A percentile compares a stretch with the other conserved stretches of the same genome.
phyloP scores from a whole-genome alignment of 192 early-diverging fungal species.

The Coemansia sp. region DNA sequence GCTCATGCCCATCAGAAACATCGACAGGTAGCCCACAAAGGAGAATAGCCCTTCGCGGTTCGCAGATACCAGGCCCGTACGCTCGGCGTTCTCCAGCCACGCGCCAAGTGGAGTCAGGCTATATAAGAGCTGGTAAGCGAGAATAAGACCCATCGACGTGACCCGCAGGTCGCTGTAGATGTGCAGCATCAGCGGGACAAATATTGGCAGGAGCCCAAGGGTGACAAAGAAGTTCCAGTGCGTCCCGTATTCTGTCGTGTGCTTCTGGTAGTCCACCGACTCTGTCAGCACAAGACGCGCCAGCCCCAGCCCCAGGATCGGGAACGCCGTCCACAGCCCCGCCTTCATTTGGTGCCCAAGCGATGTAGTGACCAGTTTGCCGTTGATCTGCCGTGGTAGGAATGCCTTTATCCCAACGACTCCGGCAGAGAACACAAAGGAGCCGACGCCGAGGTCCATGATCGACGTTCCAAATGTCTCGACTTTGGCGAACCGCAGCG shows the following conservation, averaged over 20 bases:
- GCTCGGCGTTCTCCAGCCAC: constrained; percentile 71
- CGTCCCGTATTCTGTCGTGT: constrained; percentile 89
- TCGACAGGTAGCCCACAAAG: constrained; percentile 75
- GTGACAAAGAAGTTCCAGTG: constrained; percentile 99
- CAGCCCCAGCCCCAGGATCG: constrained; percentile 71
- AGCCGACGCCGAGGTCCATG: constrained; percentile 94
- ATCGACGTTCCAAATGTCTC: constrained; percentile 87
- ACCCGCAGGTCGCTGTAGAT: constrained; percentile 54
- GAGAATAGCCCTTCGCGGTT: constrained; percentile 91
- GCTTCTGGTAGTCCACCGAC: constrained; percentile 87
- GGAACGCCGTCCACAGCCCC: constrained; percentile 51
- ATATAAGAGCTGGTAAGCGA: constrained; percentile 60
- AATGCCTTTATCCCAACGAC: constrained; percentile 67
- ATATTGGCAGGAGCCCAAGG: constrained; percentile 74
- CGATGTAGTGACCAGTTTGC: constrained; percentile 12
- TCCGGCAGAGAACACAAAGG: constrained; percentile 88
- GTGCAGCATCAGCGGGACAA: constrained; percentile 59
- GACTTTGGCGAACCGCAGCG: constrained; percentile 82
- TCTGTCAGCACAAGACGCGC: constrained; percentile 65
- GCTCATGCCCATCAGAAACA: constrained; percentile 74
- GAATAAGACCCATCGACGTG: constrained; percentile 46
- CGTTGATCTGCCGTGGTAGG: constrained; percentile 28
- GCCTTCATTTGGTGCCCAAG: constrained; percentile 47
- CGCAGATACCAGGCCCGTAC: constrained; percentile 64
- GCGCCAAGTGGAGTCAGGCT: constrained; percentile 54